phyloP scores from a whole-genome alignment of 2,329 filamentous ascomycete species.

The Monosporascus sp. region DNA sequence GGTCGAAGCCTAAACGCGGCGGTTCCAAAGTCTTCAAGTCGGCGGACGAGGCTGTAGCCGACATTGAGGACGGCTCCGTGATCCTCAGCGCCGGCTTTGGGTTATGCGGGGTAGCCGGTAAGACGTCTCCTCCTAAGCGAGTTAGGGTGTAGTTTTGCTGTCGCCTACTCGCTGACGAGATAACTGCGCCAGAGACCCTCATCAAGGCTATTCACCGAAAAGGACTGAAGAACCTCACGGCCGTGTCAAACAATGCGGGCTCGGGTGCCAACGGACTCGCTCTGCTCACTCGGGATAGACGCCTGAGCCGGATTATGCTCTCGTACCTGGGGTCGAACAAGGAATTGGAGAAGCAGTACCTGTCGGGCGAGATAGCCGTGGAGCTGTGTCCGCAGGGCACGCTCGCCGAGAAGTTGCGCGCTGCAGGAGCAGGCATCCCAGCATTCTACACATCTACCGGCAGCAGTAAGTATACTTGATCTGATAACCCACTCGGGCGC shows the following conservation, averaged over 20 bases:
- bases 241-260: slow-evolving; percentile 78
- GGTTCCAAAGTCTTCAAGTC: slow-evolving; percentile 45
- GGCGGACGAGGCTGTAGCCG: slow-evolving; percentile 64
- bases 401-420: slow-evolving; percentile 65
- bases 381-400: slow-evolving; percentile 75
- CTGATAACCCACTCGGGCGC: neutral
- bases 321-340: slow-evolving; percentile 78
- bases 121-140: slow-evolving; percentile 7
- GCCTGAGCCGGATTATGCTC: slow-evolving; percentile 66
- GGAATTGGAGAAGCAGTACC: slow-evolving; percentile 66
- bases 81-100: slow-evolving; percentile 76
- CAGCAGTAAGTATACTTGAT: slow-evolving; percentile 42
- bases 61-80: slow-evolving; percentile 64
- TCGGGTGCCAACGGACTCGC: slow-evolving; percentile 64
- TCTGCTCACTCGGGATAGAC: slow-evolving; percentile 61
- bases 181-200: slow-evolving; percentile 52
- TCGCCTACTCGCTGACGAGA: slow-evolving; percentile 1
- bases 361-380: slow-evolving; percentile 68
- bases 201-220: slow-evolving; percentile 62
- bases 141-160: neutral
- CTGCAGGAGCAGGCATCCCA: slow-evolving; percentile 70
- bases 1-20: slow-evolving; percentile 19
- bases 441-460: slow-evolving; percentile 78
- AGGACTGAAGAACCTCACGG: slow-evolving; percentile 60
- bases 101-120: slow-evolving; percentile 70